These are phyloP conservation scores for Wickerhamomyces sp. DNA, from an alignment of 1,139 yeast species.

Conservation along the genomic window DNA sequence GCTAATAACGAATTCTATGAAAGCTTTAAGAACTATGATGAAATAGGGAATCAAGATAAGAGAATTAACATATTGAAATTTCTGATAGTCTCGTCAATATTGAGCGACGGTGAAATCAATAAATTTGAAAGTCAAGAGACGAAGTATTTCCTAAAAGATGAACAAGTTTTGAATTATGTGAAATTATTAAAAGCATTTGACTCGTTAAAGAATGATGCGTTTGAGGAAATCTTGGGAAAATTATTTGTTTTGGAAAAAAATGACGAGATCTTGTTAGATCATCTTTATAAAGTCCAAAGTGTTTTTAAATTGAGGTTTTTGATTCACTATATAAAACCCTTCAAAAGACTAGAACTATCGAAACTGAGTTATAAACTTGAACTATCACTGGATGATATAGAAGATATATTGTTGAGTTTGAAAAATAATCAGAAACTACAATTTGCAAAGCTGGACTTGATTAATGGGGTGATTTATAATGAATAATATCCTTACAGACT, in stretches of 20 bases:
- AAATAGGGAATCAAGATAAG: slow-evolving; percentile 57
- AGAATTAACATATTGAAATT: slow-evolving; percentile 55
- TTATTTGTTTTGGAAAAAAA: slow-evolving; percentile 23
- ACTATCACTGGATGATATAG: slow-evolving; percentile 30
- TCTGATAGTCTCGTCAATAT: slow-evolving; percentile 57
- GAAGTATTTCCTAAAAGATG: slow-evolving; percentile 36
- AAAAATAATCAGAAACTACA: slow-evolving; percentile 42
- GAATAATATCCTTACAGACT: slow-evolving; percentile 3
- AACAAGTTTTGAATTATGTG: slow-evolving; percentile 33
- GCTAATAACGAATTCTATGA: slow-evolving; percentile 69
- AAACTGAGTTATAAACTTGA: slow-evolving; percentile 28
- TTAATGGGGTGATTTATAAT: slow-evolving; percentile 27
- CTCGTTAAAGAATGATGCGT: slow-evolving; percentile 31
- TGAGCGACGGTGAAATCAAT: slow-evolving; percentile 48
- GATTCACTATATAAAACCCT: slow-evolving; percentile 34
- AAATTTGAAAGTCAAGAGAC: slow-evolving; percentile 41
- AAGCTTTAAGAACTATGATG: slow-evolving; percentile 73
- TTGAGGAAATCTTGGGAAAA: slow-evolving; percentile 25
- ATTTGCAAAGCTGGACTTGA: slow-evolving; percentile 42
- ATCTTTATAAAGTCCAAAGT: slow-evolving; percentile 28
- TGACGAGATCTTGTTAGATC: slow-evolving; percentile 26
- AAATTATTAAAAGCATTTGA: slow-evolving; percentile 34
- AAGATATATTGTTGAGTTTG: slow-evolving; percentile 37
- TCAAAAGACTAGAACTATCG: slow-evolving; percentile 30
- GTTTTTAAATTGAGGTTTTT: slow-evolving; percentile 32